Evolutionary conservation across 352 stramenopile species (phyloP), one percentile per base, ranked within the genome.

Genomic region (Phytophthora europaea): DNA sequence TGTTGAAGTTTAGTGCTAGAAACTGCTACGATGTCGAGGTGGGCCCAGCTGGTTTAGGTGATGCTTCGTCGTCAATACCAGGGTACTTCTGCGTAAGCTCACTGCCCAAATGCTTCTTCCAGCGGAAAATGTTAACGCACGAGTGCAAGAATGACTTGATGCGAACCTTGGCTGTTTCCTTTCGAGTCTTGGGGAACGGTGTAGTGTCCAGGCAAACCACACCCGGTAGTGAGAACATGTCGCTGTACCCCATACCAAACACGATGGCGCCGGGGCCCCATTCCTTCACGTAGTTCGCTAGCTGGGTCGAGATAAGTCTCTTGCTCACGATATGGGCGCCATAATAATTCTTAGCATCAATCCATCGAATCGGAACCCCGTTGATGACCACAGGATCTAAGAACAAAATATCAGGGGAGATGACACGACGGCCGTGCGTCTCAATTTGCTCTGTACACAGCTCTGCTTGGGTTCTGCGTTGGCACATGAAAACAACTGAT

Each of bases 301-400:
- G 70, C 59, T 96, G 89, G 34, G 90, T 92, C 31, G 88, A 89
- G 74, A 96, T 94, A 48, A 94, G 66, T 1, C 86, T 82, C 81
- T 96, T 96, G 73, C 87, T 94, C 50, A 96, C 89, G 61, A 96
- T 94, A 75, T 96, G 89, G n/a, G 89, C 87, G 36, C 89, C 89
- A 69, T 96, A 96, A 66, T 94, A 96, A 73, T 96, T 96, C 75
- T 96, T 96, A 43, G 89, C 89, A 59, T 96, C 89, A 66, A 96
- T 93, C 89, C 89, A 96, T 33, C 89, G 89, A 60, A 96, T 93
- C 6, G 89, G 89, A 28, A 88, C 90, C 52, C 88, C 89, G 75
- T 96, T 96, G 57, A 96, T 89, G 58, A 94, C 69, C 60, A 94
- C 86, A 0, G 89, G 89, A 70, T 96, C 89, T 34, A 96, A 67